These are phyloP conservation scores for Cytospora chrysosperma DNA, from an alignment of 2,329 filamentous ascomycete species.

Conservation along the genomic window DNA sequence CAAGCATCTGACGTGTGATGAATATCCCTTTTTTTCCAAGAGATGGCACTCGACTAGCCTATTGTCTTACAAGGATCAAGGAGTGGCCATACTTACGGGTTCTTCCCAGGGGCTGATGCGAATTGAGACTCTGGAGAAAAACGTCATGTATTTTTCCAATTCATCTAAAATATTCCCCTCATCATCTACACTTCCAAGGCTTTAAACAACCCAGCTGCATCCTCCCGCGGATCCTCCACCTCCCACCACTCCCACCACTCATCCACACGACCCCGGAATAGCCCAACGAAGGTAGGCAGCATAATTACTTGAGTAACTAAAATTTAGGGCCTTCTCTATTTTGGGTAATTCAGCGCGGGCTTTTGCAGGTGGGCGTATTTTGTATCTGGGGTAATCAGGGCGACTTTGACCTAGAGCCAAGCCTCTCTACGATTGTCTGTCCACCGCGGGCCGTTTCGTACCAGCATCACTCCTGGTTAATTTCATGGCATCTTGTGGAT, in stretches of 20 bases:
- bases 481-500: not conserved
- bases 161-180: not conserved
- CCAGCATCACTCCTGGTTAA: constrained; percentile 2
- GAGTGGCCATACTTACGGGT: not conserved
- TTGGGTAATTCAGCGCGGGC: constrained; percentile 4
- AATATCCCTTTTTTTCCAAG: not conserved
- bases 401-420: not conserved
- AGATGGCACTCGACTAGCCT: not conserved
- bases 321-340: constrained; percentile 2
- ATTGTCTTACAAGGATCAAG: constrained; percentile 8
- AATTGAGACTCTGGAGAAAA: not conserved
- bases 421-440: not conserved
- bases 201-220: not conserved
- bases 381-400: not conserved
- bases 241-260: too few relatives aligned
- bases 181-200: not conserved
- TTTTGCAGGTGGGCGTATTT: not conserved
- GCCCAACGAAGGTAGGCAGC: not conserved
- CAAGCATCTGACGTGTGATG: constrained; percentile 5
- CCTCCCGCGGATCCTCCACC: not conserved
- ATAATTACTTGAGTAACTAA: too few relatives aligned
- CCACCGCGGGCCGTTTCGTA: constrained; percentile 2
- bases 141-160: not conserved
- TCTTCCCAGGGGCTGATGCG: not conserved
- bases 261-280: not conserved